Conservation (phyloP, 352 stramenopile genomes). For the Halophytophthora batemanensis region DNA sequence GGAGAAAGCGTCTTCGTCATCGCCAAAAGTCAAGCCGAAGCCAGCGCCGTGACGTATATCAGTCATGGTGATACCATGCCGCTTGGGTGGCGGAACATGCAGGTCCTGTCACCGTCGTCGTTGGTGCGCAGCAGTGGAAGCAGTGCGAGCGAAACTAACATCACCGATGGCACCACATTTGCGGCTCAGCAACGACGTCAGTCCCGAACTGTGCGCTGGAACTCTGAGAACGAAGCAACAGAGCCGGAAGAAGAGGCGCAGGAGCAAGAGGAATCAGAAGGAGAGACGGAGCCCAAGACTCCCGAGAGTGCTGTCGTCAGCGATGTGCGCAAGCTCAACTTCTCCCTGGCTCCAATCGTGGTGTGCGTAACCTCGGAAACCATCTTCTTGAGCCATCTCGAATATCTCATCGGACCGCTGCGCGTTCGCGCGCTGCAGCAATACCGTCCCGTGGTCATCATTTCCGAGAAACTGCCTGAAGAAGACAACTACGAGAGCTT, state of each 20-base stretch:
- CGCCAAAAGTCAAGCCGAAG: conserved; percentile 45
- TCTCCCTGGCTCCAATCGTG: conserved; percentile 60
- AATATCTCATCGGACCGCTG: conserved; percentile 75
- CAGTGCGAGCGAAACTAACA: conserved; percentile 13
- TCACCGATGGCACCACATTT: conserved; percentile 8
- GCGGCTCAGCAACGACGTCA: conserved; percentile 21
- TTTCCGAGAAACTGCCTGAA: conserved; percentile 51
- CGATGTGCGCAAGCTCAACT: conserved; percentile 45
- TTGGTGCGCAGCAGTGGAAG: conserved; percentile 23
- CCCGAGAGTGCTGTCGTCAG: conserved; percentile 48
- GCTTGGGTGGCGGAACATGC: conserved; percentile 29
- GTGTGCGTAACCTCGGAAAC: conserved; percentile 59
- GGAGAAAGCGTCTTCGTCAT: conserved; percentile 75
- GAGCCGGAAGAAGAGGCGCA: conserved; percentile 29
- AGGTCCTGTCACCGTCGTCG: conserved; percentile 25
- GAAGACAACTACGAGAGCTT: conserved; percentile 65
- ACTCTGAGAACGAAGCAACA: conserved; percentile 20
- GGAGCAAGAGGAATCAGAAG: conserved; percentile 13
- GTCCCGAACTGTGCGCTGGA: conserved; percentile 27
- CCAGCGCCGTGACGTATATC: conserved; percentile 28
- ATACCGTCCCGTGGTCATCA: conserved; percentile 71
- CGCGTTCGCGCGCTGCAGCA: conserved; percentile 63
- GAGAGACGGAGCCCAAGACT: neutral
- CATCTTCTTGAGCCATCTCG: conserved; percentile 67
- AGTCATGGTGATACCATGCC: conserved; percentile 24